Evolutionary conservation across 352 stramenopile species (phyloP).

Genomic region (Plasmopara halstedii): DNA sequence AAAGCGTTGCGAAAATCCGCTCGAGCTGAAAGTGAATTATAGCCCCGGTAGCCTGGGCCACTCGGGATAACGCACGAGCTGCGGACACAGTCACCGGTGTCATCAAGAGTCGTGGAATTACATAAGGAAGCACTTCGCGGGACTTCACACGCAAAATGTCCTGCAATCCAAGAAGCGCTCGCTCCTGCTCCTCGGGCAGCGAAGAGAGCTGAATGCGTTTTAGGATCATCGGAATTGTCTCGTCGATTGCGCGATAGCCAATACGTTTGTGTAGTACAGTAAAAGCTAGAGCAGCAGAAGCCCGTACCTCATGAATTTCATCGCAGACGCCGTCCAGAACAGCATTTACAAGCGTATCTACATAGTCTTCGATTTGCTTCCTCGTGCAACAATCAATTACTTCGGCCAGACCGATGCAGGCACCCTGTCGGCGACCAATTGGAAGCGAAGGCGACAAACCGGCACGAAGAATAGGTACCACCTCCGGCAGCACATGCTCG

Average conservation of each 20-base stretch:
- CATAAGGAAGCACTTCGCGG: conserved; percentile 94
- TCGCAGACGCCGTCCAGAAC: conserved; percentile 98
- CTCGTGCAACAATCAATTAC: conserved; percentile 96
- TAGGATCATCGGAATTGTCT: conserved; percentile 96
- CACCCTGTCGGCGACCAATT: conserved; percentile 83
- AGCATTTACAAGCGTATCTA: conserved; percentile 94
- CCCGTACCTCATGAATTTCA: conserved; percentile 79
- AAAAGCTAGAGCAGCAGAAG: conserved; percentile 95
- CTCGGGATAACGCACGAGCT: conserved; percentile 86
- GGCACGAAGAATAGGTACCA: conserved; percentile 97
- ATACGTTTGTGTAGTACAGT: conserved; percentile 95
- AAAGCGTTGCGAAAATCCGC: conserved; percentile 87
- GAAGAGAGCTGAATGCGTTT: conserved; percentile 81
- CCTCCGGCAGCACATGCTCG: conserved; percentile 96
- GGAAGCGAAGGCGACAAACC: conserved; percentile 76
- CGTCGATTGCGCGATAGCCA: conserved; percentile 93
- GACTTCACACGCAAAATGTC: conserved; percentile 96
- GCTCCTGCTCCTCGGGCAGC: conserved; percentile 47
- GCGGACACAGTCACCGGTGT: conserved; percentile 87
- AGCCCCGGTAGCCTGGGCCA: conserved; percentile 89
- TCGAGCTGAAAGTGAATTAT: conserved; percentile 96
- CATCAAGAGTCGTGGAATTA: conserved; percentile 94
- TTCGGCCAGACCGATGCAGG: conserved; percentile 97
- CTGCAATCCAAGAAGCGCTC: conserved; percentile 94
- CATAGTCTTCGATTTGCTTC: conserved; percentile 94